Evolutionary conservation across 257 asterid species (phyloP).

Genomic region (Solanum dulcamara): DNA sequence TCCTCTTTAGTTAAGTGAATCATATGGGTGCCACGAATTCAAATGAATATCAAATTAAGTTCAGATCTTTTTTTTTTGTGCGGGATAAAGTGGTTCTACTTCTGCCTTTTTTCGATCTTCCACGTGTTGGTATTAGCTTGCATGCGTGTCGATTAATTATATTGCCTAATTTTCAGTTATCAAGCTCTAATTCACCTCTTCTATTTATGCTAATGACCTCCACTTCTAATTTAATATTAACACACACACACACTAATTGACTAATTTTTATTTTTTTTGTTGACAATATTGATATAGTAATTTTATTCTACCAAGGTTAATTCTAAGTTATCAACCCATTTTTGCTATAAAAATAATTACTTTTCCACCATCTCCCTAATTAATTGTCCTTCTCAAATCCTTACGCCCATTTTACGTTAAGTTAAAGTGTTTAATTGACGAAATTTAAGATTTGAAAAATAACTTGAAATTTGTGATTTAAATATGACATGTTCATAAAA

Average conservation of each 20-base stretch:
- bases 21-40: neutral
- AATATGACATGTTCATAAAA: neutral
- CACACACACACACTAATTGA: neutral
- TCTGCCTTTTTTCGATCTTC: neutral
- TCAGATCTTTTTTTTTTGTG: neutral
- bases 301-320: neutral
- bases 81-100: neutral
- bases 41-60: neutral
- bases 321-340: neutral
- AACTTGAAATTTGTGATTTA: neutral
- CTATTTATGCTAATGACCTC: neutral
- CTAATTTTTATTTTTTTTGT: neutral
- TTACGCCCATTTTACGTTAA: neutral
- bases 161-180: conserved; percentile 28
- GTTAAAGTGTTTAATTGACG: neutral
- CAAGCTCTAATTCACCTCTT: conserved; percentile 10
- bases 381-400: neutral
- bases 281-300: neutral
- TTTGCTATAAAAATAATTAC: neutral
- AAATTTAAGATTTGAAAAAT: neutral
- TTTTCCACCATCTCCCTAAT: no score
- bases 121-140: neutral
- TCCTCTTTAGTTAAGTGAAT: neutral
- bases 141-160: conserved; percentile 38
- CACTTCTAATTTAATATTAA: neutral